Evolutionary conservation across 805 yeast species (phyloP), one percentile per base, ranked within the genome.

Genomic region (Nakazawaea wickerhamii): DNA sequence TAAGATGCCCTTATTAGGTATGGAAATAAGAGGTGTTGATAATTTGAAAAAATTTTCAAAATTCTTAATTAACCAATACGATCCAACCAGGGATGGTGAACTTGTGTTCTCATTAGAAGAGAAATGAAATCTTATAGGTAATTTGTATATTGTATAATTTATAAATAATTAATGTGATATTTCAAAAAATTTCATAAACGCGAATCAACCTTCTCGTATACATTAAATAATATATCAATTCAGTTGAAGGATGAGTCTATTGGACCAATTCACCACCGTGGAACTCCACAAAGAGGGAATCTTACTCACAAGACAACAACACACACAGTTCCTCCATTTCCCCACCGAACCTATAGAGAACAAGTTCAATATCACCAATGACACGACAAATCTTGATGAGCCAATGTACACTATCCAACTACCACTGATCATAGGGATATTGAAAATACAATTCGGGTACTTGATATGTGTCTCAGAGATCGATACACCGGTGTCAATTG

Each of bases 1-100:
- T 26, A 89, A 88, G 67, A 84, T 93, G 81, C 99, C 99, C 3
- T 77, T 91, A 59, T 78, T 93, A 51, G 96, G 96, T 36, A 79
- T 84, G 50, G 99, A 93, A 67, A 93, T 93, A 44, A 80, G 99
- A 64, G 99, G 99, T 26, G 71, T 86, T 49, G 84, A 83, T 43
- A 87, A 89, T 58, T 73, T 93, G 63, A 81, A 77, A 60, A 77
- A 80, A 60, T 93, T 93, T 58, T 86, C 96, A 25, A 75, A 79
- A 55, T 88, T 83, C 68, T 75, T 91, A 55, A 64, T 88, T 40
- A 73, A 79, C 32, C 93, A 93, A 23, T 87, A 84, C 55, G 77
- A 82, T 56, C 88, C 91, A 14, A 71, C 71, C 52, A 62, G 58
- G n/a, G 81, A 83, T 55, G 69, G 72, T 38, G 65, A 61, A 36